Evolutionary conservation across 345 rosid genomes (phyloP), one percentile per base, ranked within the genome.

Genomic region (Eucalyptus camaldulensis): DNA sequence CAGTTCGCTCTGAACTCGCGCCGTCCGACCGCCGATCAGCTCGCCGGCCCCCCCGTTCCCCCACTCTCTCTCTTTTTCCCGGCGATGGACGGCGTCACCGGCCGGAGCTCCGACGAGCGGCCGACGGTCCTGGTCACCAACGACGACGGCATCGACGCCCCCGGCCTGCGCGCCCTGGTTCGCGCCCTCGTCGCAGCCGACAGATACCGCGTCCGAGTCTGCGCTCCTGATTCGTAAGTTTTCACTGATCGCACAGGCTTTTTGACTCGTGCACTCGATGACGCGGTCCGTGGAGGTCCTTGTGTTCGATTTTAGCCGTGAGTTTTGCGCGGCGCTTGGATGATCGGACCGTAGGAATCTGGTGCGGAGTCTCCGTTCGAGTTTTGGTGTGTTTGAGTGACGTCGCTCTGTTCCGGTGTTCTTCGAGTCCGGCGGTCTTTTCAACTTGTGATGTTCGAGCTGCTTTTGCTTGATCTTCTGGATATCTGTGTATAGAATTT

Each of bases 141-240:
- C 94, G 99, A 97, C 93, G 99, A 97, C 92, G 99, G 99, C 10
- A 96, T 97, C 53, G 98, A 96, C 92, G 99, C 98, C 3, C 94
- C 98, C 11, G 98, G 99, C 33, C 89, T 97, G 19, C 95, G 94
- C 5, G 88, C 98, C 45, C 95, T 96, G 7, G 98, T 96, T 87
- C 89, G 92, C 53, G 96, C 93, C 91, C 96, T 97, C 31, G 93
- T 95, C 94, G 90, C 99, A 85, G 87, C 96, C 90, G 88, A 92
- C 88, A 94, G 92, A 90, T 96, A 91, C 94, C 72, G 87, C 9
- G 95, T 97, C 89, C 95, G 92, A 27, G 98, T 97, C 85, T 97
- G 99, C 91, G 98, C 99, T 11, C 99, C 99, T 80, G 97, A 95
- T 90, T 94, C 97, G 99, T 97, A 95, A 81, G 95, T 90, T 72